Evolutionary conservation across 2,329 filamentous ascomycete genomes (phyloP), one percentile per base, ranked within the genome.

Genomic region (Calonectria hongkongensis): DNA sequence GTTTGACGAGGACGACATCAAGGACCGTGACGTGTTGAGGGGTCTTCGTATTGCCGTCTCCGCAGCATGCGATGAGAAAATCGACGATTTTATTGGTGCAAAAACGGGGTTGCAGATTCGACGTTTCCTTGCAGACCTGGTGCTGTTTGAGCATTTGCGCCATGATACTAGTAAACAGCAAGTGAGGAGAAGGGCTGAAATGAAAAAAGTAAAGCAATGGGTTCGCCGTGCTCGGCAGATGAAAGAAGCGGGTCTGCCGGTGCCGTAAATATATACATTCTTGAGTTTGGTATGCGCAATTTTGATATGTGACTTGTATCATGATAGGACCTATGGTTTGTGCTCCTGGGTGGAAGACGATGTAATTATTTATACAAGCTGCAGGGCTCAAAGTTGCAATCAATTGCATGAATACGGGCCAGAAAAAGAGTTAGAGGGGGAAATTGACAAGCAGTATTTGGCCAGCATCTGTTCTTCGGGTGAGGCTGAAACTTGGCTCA

Each of bases 31-130:
- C 76, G 87, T 92, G 3, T 84, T 91, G 62, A 84, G 86, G 64
- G 90, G 90, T 0, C 81, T 92, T 13, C 88, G 89, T 72, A 86
- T 91, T 47, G 89, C 89, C 6, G 86, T 88, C 36, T 88, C 87
- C 6, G 90, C 90, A 13, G 89, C 89, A 5, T 90, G 89, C 63
- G 87, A 91, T 68, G 86, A 89, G 68, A 82, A 86, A 43, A 85
- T 91, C 2, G 89, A 92, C 77, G 84, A 85, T 0, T 87, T 87
- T 79, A 87, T 92, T 67, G 83, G 85, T 33, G 82, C 86, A 27
- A 85, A 86, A 73, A 91, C 89, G 0, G 90, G 90, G 0, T 78
- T 90, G 28, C 83, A 88, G 16, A 86, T 91, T 56, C 86, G 90
- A 41, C 86, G 86, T 8, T 90, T 92, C 73, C 79, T 92, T 18